A percentile compares a stretch with the other conserved stretches of the same genome.
phyloP scores from a whole-genome alignment of 495 filamentous ascomycete genomes.

The Tuber umbilicatum region DNA sequence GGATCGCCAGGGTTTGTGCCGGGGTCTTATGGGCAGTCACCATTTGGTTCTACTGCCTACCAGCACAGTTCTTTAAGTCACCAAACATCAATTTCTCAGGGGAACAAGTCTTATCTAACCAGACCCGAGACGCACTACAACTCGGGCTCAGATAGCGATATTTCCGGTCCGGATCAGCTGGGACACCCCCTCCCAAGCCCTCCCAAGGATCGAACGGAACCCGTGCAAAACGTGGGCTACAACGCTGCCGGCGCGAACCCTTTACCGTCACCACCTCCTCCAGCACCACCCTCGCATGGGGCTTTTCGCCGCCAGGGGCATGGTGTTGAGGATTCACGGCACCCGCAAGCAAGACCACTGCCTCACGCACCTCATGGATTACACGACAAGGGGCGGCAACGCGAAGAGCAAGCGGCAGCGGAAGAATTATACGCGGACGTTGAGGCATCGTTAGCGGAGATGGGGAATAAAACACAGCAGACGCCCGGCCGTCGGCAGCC shows the following conservation, averaged over 20 bases:
- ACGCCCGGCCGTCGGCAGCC: conserved; percentile 30
- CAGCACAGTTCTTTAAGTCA: conserved; percentile 10
- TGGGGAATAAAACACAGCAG: conserved; percentile 27
- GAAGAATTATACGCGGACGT: conserved; percentile 36
- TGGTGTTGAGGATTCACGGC: conserved; percentile 47
- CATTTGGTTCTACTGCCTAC: conserved; percentile 22
- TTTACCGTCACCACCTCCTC: conserved; percentile 44
- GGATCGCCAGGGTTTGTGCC: conserved; percentile 34
- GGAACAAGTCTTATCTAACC: conserved; percentile 25
- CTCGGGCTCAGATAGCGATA: conserved; percentile 40
- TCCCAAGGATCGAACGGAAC: conserved; percentile 29
- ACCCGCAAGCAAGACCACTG: conserved; percentile 57
- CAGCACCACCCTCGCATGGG: conserved; percentile 49
- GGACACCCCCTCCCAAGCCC: conserved; percentile 38
- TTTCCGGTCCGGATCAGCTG: conserved; percentile 31
- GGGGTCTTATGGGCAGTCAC: conserved; percentile 23
- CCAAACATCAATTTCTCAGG: background rate
- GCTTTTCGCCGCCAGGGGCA: conserved; percentile 40
- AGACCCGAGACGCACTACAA: conserved; percentile 41
- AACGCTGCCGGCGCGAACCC: conserved; percentile 28
- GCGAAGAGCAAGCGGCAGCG: conserved; percentile 28
- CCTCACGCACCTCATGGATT: conserved; percentile 45
- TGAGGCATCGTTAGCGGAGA: conserved; percentile 32
- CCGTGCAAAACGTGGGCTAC: conserved; percentile 17
- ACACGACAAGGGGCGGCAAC: conserved; percentile 19